A percentile compares a stretch with the other conserved stretches of the same genome.
Conservation (phyloP, 208 protist genomes). For the Trypanosoma rangeli region DNA sequence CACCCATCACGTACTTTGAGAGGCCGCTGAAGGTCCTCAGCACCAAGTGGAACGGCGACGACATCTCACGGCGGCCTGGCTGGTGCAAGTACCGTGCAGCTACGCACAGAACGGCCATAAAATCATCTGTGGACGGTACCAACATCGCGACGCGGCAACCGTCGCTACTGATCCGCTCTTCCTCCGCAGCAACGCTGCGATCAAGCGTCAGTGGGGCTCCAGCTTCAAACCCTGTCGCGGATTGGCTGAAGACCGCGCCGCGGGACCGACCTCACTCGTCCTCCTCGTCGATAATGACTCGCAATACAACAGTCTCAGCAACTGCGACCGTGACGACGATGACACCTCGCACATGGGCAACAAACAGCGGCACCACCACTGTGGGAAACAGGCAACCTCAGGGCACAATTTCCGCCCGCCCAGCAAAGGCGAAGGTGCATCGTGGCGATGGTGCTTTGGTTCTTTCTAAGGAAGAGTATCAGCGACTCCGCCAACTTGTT, state of each 20-base stretch:
- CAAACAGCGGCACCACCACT: not conserved
- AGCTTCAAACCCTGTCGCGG: not conserved
- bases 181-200: not conserved
- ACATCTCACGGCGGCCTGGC: not conserved
- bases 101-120: not conserved
- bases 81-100: constrained; percentile 1
- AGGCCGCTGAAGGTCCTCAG: constrained; percentile 13
- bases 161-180: not conserved
- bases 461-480: constrained; percentile 21
- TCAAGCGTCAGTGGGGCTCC: not conserved
- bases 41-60: not conserved
- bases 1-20: not conserved
- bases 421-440: not conserved
- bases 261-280: not conserved
- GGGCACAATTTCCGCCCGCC: not conserved
- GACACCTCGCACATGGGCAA: not conserved
- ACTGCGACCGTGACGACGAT: not conserved
- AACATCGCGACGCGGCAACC: not conserved
- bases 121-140: not conserved
- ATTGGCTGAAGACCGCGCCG: not conserved
- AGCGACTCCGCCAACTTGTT: constrained; percentile 19
- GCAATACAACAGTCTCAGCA: not conserved
- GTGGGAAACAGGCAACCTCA: not conserved
- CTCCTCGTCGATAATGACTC: not conserved
- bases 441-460: not conserved